phyloP scores from a whole-genome alignment of 495 filamentous ascomycete genomes.

The Penicillium daleae region DNA sequence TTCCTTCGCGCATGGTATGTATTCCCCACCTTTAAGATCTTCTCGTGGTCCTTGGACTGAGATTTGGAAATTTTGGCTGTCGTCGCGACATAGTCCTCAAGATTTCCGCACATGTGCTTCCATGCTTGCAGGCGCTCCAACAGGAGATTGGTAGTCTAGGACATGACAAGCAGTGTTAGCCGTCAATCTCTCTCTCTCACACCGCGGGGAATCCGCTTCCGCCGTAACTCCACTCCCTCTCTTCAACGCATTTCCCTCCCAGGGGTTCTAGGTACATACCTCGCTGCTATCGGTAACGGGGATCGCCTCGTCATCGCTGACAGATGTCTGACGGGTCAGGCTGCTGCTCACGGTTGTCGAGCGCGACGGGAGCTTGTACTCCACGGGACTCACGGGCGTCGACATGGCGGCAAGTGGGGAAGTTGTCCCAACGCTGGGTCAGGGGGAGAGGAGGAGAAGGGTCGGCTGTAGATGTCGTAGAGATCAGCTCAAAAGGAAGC shows the following conservation, averaged over 20 bases:
- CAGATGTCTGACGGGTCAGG: slow-evolving; percentile 42
- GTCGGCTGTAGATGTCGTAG: neutral
- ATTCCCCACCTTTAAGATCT: slow-evolving; percentile 75
- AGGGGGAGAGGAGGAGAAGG: neutral
- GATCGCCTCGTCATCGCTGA: slow-evolving; percentile 66
- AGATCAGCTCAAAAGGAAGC: neutral
- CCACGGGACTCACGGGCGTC: slow-evolving; percentile 40
- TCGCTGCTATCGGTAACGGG: slow-evolving; percentile 79
- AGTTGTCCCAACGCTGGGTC: slow-evolving; percentile 2
- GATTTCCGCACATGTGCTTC: slow-evolving; percentile 90
- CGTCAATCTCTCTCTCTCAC: slow-evolving; percentile 1
- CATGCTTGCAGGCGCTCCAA: slow-evolving; percentile 86
- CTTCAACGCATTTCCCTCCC: neutral
- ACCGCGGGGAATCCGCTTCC: neutral
- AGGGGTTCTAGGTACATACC: slow-evolving; percentile 47
- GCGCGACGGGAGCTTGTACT: slow-evolving; percentile 56
- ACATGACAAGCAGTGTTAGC: slow-evolving; percentile 20
- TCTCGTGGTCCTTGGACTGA: slow-evolving; percentile 94
- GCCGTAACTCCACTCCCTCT: neutral
- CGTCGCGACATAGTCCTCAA: slow-evolving; percentile 84
- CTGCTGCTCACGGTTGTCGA: slow-evolving; percentile 56
- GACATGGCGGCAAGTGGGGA: slow-evolving; percentile 32
- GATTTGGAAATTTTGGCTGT: slow-evolving; percentile 83
- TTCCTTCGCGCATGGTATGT: neutral
- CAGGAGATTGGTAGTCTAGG: slow-evolving; percentile 73